Percentiles rank a stretch among this genome's conserved stretches.
These are phyloP conservation scores for Pueraria montana DNA, from an alignment of 306 rosid species.

Conservation along the genomic window DNA sequence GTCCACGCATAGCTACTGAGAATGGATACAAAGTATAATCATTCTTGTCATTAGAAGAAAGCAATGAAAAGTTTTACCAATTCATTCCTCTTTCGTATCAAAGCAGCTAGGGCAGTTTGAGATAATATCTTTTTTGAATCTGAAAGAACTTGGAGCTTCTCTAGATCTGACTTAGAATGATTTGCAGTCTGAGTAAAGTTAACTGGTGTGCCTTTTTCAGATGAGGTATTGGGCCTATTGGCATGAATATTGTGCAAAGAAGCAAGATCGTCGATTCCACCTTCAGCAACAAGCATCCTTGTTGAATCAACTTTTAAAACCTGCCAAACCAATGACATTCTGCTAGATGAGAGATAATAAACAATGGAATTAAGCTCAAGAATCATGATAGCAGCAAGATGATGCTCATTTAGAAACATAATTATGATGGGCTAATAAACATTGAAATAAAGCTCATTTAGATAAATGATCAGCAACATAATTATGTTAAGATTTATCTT, in stretches of 20 bases:
- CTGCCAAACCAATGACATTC: conserved; percentile 55
- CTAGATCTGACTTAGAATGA: conserved; percentile 51
- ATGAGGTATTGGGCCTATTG: conserved; percentile 42
- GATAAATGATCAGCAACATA: conserved; percentile 34
- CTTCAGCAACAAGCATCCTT: conserved; percentile 46
- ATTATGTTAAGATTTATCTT: not conserved
- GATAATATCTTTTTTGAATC: conserved; percentile 62
- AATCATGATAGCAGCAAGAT: conserved; percentile 32
- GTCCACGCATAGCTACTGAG: conserved; percentile 7
- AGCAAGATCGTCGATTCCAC: conserved; percentile 46
- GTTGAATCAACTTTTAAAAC: conserved; percentile 52
- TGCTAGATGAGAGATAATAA: conserved; percentile 9
- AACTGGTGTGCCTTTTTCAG: conserved; percentile 44
- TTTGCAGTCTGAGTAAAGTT: conserved; percentile 34
- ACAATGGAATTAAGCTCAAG: conserved; percentile 36
- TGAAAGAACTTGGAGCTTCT: conserved; percentile 52
- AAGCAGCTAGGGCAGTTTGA: conserved; percentile 64
- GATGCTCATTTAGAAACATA: conserved; percentile 32
- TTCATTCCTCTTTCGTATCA: conserved; percentile 64
- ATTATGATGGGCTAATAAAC: conserved; percentile 14
- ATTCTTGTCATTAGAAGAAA: conserved; percentile 34
- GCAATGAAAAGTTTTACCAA: conserved; percentile 59
- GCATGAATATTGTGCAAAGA: conserved; percentile 44
- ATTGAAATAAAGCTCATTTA: conserved; percentile 35
- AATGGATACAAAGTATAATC: conserved; percentile 22